phyloP scores from a whole-genome alignment of 2,329 filamentous ascomycete genomes.

The Ceratocystis colombiana region DNA sequence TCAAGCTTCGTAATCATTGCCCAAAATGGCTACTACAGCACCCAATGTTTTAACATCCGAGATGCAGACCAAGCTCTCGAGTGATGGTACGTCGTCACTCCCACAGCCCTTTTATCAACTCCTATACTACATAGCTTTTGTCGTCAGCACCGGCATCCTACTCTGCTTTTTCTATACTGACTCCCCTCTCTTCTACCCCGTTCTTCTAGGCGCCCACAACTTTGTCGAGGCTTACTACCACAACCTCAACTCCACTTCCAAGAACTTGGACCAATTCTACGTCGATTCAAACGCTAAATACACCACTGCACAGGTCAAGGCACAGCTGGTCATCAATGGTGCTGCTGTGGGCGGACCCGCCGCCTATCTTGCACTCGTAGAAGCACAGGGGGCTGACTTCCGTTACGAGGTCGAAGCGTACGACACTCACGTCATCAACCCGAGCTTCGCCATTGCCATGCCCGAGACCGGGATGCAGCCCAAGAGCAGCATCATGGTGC shows the following conservation, averaged over 20 bases:
- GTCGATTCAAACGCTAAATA: slow-evolving; percentile 33
- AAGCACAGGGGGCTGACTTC: slow-evolving; percentile 48
- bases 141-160: too few relatives aligned
- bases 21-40: slow-evolving; percentile 21
- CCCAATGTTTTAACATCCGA: slow-evolving; percentile 24
- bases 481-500: slow-evolving; percentile 60
- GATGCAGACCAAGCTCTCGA: slow-evolving; percentile 25
- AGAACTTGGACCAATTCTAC: slow-evolving; percentile 58
- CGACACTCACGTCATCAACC: slow-evolving; percentile 70
- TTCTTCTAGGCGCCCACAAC: slow-evolving; percentile 24
- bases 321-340: slow-evolving; percentile 74
- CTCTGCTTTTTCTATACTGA: neutral
- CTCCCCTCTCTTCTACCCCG: neutral
- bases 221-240: slow-evolving; percentile 50
- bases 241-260: slow-evolving; percentile 54
- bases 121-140: too few relatives aligned
- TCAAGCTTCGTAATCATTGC: neutral
- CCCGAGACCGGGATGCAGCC: slow-evolving; percentile 42
- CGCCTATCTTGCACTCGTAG: slow-evolving; percentile 59
- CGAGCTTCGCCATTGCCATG: slow-evolving; percentile 50
- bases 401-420: slow-evolving; percentile 65
- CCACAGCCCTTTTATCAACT: too few relatives aligned
- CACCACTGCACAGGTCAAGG: slow-evolving; percentile 34
- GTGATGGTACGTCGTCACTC: slow-evolving; percentile 23
- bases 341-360: slow-evolving; percentile 51